Percentiles rank a stretch among this genome's conserved stretches.
Evolutionary conservation across 352 stramenopile species (phyloP).

Genomic region (Pythium coloratum): DNA sequence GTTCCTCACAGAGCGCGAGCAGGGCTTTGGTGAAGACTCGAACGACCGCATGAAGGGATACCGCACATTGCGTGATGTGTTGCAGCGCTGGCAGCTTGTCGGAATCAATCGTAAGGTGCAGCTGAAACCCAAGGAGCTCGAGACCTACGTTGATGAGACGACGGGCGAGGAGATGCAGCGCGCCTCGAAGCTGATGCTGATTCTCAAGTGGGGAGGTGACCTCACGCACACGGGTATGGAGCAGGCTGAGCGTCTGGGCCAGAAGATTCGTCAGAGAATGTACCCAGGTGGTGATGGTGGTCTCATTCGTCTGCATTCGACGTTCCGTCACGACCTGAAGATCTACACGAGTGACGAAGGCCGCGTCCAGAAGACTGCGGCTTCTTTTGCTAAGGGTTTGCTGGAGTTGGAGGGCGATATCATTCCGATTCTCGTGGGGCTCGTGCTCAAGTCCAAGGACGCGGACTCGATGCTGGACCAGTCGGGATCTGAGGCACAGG

Average conservation of each 20-base stretch:
- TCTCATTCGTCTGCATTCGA: slow-evolving; percentile 98
- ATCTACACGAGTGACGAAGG: slow-evolving; percentile 99
- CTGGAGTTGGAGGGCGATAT: slow-evolving; percentile 99
- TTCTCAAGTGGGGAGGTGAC: slow-evolving; percentile 99
- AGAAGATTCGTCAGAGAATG: slow-evolving; percentile 88
- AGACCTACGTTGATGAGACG: slow-evolving; percentile 17
- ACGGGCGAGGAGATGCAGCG: slow-evolving; percentile 39
- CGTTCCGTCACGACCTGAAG: slow-evolving; percentile 99
- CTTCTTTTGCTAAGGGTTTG: slow-evolving; percentile 98
- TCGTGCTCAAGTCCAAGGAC: slow-evolving; percentile 89
- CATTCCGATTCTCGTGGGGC: slow-evolving; percentile 97
- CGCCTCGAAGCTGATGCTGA: slow-evolving; percentile 94
- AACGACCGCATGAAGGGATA: slow-evolving; percentile 82
- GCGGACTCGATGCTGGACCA: slow-evolving; percentile 98
- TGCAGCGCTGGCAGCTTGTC: slow-evolving; percentile 95
- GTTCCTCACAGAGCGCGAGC: slow-evolving; percentile 66
- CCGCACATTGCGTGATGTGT: slow-evolving; percentile 91
- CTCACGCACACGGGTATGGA: slow-evolving; percentile 96
- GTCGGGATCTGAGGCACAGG: slow-evolving; percentile 93
- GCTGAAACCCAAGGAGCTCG: slow-evolving; percentile 77
- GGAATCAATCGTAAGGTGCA: slow-evolving; percentile 99
- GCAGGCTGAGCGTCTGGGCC: slow-evolving; percentile 95
- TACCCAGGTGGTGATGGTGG: slow-evolving; percentile 92
- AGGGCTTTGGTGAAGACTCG: slow-evolving; percentile 57
- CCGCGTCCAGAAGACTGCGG: slow-evolving; percentile 99